Evolutionary conservation across 2,329 filamentous ascomycete species (phyloP).

Genomic region (Aciculosporium take): DNA sequence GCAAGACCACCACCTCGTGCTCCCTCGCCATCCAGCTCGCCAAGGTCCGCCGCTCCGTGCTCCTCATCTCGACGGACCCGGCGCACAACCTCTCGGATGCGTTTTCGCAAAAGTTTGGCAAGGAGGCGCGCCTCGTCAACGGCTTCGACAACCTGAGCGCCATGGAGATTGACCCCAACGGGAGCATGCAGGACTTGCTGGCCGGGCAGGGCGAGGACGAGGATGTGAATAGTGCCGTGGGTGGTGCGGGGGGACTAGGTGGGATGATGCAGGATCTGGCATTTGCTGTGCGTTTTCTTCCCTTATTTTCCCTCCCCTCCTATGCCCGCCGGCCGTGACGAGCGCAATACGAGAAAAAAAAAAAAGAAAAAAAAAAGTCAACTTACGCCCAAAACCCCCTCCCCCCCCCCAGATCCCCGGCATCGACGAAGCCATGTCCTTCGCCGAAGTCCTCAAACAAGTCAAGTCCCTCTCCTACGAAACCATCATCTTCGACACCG

Average conservation of each 20-base stretch:
- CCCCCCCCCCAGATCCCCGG: slow-evolving; percentile 72
- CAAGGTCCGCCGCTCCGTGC: slow-evolving; percentile 83
- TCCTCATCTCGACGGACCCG: slow-evolving; percentile 96
- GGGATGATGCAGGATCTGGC: slow-evolving; percentile 98
- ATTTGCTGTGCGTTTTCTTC: slow-evolving; percentile 56
- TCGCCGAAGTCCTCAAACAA: slow-evolving; percentile 97
- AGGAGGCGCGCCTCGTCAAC: slow-evolving; percentile 84
- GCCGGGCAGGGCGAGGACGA: slow-evolving; percentile 65
- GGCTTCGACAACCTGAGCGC: slow-evolving; percentile 89
- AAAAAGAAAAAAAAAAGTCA: not conserved
- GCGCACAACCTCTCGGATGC: slow-evolving; percentile 97
- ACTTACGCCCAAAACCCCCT: no score
- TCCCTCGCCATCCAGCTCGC: slow-evolving; percentile 96
- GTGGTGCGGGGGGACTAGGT: slow-evolving; percentile 62
- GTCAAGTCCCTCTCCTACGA: slow-evolving; percentile 98
- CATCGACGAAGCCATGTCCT: slow-evolving; percentile 99
- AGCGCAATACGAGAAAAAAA: not conserved
- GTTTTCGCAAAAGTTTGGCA: slow-evolving; percentile 98
- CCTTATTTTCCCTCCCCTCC: not conserved
- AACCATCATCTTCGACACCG: slow-evolving; percentile 97
- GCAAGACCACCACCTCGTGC: slow-evolving; percentile 98
- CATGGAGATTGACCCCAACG: slow-evolving; percentile 98
- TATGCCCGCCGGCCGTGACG: not conserved
- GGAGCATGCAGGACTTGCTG: slow-evolving; percentile 89
- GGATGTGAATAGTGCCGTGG: slow-evolving; percentile 50